These are phyloP conservation scores for Pezicula neosporulosa DNA, from an alignment of 2,329 filamentous ascomycete genomes.

Conservation along the genomic window DNA sequence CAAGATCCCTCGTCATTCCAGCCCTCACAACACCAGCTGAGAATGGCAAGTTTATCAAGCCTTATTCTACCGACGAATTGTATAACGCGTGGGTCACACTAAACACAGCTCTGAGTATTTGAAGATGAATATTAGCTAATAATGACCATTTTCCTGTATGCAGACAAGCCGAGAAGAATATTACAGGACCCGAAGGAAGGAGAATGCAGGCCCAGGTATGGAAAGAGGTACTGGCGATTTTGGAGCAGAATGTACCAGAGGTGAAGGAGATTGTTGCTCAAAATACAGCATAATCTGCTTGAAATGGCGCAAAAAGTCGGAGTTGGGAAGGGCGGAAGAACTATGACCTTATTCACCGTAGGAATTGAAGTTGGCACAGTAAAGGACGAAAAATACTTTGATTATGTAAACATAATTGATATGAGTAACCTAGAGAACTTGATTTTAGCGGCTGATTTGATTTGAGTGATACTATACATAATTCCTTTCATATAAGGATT, in stretches of 20 bases:
- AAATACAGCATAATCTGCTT: background rate
- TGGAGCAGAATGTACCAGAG: constrained; percentile 16
- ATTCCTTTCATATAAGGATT: too few species aligned
- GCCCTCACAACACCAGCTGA: constrained; percentile 20
- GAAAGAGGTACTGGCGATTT: constrained; percentile 20
- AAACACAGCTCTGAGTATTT: background rate
- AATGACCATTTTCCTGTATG: background rate
- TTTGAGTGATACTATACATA: too few species aligned
- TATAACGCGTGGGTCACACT: constrained; percentile 17
- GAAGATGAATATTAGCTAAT: background rate
- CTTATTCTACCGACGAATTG: constrained; percentile 19
- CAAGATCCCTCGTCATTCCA: constrained; percentile 25
- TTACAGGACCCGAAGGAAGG: constrained; percentile 17
- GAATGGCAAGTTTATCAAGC: constrained; percentile 20
- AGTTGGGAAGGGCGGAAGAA: too few species aligned
- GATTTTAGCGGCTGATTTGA: too few species aligned
- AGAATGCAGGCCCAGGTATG: constrained; percentile 22
- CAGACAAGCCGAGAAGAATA: constrained; percentile 18
- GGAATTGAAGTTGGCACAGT: background rate
- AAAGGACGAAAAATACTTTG: too few species aligned
- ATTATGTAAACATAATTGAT: too few species aligned
- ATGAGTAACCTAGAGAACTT: too few species aligned
- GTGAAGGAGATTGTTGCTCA: constrained; percentile 14
- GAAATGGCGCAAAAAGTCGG: too few species aligned
- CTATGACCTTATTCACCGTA: background rate